Evolutionary conservation across 192 early-diverging fungal species (phyloP), one percentile per base, ranked within the genome.

Genomic region (Coemansia sp.): DNA sequence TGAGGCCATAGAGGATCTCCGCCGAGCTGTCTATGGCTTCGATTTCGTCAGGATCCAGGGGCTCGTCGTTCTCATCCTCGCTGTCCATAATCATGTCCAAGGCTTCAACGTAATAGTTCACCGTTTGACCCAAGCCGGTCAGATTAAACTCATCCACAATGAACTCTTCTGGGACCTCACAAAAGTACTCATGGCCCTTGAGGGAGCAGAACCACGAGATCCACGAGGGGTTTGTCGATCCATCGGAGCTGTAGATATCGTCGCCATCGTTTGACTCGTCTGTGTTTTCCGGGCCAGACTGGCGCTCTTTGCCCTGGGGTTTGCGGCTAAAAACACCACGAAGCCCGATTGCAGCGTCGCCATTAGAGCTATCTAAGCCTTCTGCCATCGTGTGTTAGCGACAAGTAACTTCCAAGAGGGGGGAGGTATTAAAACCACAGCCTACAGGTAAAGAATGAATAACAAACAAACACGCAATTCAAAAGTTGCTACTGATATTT

Each of bases 91-190:
- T 97, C 87, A 93, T 90, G 72, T 99, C 95, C 15, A 99, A 82
- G 3, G 95, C 93, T 75, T 95, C 93, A 71, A 89, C 85, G 79
- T 95, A 98, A 63, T 90, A 88, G 29, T 90, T 90, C 0, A 97
- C 90, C 15, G 87, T 81, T 17, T 87, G 80, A 70, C 83, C 83
- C 19, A 99, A 86, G 43, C 97, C 97, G n/a, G 92, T 95, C 67
- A 98, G 80, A 76, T 99, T 99, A 81, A 99, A 99, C 66, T 96
- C 94, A 75, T 99, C 97, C 68, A 93, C 90, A 62, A 98, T 94
- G 66, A 89, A 91, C 15, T 89, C 87, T 40, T 90, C 89, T 15
- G 87, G 82, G 8, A 93, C 88, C 69, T 90, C 89, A 54, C 84
- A 83, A 77, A 90, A 93, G 65, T 87, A 92, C 65, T 91, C 89